Base-by-base conservation (phyloP, 345 rosid genomes). In the Dimocarpus longan region DNA sequence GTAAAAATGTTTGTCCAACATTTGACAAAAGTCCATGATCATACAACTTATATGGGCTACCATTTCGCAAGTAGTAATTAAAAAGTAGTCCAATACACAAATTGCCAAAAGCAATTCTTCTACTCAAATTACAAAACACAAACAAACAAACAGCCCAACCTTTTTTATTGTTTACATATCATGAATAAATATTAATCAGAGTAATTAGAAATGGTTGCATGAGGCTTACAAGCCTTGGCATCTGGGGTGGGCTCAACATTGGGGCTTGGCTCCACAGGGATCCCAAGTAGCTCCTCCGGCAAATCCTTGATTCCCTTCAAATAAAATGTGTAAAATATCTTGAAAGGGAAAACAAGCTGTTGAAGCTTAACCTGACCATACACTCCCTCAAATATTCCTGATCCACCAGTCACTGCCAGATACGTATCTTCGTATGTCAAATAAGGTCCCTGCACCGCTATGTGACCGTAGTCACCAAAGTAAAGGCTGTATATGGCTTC, bases 391-490 rank as follows among this genome's bases (percentile, higher is more conserved):
- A 89, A 89, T 43, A 89, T 70, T 12, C 92, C 89, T 0, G 88
- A 70, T 44, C 92, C 92, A 2, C 92, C 89, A 3, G 88, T 89
- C 54, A 89, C 86, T 0, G 90, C 84, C 4, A 87, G 78, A 26
- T 68, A 79, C 5, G 87, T 80, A 84, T 89, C 90, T 78, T 86
- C 79, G 42, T 83, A 83, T 10, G 88, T 89, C 79, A 87, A 60
- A 67, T 87, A 89, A 0, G 90, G 46, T 6, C 90, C 89, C 54
- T 89, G 92, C 32, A 89, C 88, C 0, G 89, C 56, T 19, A 89
- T 73, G 74, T 89, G 90, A 56, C 92, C 92, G 70, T 86, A 82
- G 46, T 87, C 92, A 10, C 92, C 92, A 28, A 87, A 87, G 83
- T 86, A 86, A 66, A 89, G 86, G 87, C 90, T 89, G 82, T 76